Evolutionary conservation across 2,329 filamentous ascomycete genomes (phyloP).

Genomic region (Neofusicoccum kwambonambiense): DNA sequence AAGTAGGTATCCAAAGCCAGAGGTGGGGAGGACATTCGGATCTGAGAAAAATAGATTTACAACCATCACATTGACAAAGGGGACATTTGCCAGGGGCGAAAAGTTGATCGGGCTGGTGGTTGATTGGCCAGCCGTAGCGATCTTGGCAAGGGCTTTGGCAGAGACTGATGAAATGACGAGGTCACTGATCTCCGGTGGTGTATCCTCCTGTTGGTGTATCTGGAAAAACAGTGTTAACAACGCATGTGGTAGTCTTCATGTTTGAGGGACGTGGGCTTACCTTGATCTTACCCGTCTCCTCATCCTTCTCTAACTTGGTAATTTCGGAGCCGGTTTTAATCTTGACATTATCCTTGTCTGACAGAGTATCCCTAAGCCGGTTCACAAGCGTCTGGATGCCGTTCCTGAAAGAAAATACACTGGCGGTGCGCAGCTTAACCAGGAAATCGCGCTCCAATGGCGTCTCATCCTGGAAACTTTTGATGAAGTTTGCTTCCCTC

Average conservation of each 20-base stretch:
- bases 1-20: conserved; percentile 89
- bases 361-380: conserved; percentile 29
- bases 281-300: neutral
- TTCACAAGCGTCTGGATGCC: conserved; percentile 43
- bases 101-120: conserved; percentile 9
- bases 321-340: conserved; percentile 46
- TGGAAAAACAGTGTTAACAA: neutral
- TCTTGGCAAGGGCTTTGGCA: conserved; percentile 32
- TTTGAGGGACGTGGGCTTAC: neutral
- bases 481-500: neutral
- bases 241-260: neutral
- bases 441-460: conserved; percentile 5
- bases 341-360: conserved; percentile 37
- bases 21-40: conserved; percentile 61
- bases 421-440: conserved; percentile 19
- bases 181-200: conserved; percentile 41
- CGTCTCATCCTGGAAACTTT: conserved; percentile 10
- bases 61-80: conserved; percentile 80
- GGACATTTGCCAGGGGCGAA: conserved; percentile 50
- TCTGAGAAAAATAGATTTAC: conserved; percentile 83
- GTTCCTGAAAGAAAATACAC: conserved; percentile 46
- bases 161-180: conserved; percentile 66
- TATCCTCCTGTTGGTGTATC: neutral
- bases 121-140: conserved; percentile 14
- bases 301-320: conserved; percentile 38